Percentiles rank a stretch among this genome's conserved stretches.
Conservation (phyloP, 2,329 filamentous ascomycete species). For the Claviceps sp. region DNA sequence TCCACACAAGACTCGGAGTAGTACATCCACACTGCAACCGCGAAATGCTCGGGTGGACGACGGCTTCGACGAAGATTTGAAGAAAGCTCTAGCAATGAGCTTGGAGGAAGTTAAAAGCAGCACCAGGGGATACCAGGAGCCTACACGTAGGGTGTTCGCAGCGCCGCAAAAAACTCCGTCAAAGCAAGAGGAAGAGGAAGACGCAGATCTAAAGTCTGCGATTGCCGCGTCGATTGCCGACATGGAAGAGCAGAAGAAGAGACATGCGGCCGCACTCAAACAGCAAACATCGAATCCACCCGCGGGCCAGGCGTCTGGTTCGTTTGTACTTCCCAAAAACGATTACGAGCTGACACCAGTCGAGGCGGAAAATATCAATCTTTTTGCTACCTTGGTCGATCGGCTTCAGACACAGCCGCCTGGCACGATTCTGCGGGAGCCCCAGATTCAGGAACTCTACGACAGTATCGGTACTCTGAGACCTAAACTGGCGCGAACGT, state of each 20-base stretch:
- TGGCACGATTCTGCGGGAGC: conserved; percentile 89
- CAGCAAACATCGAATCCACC: conserved; percentile 49
- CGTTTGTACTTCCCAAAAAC: conserved; percentile 59
- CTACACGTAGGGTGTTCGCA: conserved; percentile 25
- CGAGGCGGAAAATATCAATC: conserved; percentile 93
- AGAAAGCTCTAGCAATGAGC: conserved; percentile 90
- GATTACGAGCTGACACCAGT: conserved; percentile 89
- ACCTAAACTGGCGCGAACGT: conserved; percentile 87
- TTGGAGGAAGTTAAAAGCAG: conserved; percentile 79
- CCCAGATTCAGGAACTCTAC: conserved; percentile 95
- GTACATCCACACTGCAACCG: conserved; percentile 64
- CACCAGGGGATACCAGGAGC: conserved; percentile 59
- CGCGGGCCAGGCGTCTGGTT: conserved; percentile 24
- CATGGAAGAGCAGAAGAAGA: conserved; percentile 96
- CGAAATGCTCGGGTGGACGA: conserved; percentile 79
- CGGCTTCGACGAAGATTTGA: conserved; percentile 88
- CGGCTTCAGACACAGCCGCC: conserved; percentile 88
- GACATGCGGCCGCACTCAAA: conserved; percentile 72
- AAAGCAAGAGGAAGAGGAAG: conserved; percentile 63
- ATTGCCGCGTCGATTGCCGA: conserved; percentile 91
- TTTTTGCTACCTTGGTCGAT: conserved; percentile 89
- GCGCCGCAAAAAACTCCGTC: conserved; percentile 13
- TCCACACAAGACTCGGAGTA: conserved; percentile 49
- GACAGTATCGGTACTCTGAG: conserved; percentile 90
- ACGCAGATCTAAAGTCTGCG: conserved; percentile 83